phyloP scores from a whole-genome alignment of 441 rosid genomes.

The Pelargonium australe region DNA sequence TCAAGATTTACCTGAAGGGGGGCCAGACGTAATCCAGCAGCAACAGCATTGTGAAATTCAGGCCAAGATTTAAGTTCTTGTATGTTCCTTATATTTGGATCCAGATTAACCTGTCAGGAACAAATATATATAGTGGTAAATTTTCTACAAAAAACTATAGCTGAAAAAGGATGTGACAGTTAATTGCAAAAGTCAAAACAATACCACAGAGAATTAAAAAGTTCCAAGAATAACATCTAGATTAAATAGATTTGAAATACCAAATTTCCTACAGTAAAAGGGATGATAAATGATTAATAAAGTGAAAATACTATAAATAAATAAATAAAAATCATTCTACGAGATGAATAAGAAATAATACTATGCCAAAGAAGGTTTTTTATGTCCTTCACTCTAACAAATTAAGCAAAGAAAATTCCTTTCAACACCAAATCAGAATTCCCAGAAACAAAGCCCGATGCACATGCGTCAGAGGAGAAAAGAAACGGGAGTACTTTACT shows the following conservation, averaged over 20 bases:
- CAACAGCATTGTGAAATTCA: conserved; percentile 99
- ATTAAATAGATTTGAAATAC: background rate
- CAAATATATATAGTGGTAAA: conserved; percentile 16
- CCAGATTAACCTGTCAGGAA: conserved; percentile 74
- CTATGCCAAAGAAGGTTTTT: background rate
- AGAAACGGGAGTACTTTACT: conserved; percentile 1
- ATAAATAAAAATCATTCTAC: background rate
- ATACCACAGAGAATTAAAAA: background rate
- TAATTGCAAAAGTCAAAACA: background rate
- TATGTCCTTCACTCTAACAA: background rate
- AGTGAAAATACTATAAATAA: conserved; percentile 3
- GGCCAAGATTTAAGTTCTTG: conserved; percentile 99
- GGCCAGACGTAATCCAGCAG: conserved; percentile 91
- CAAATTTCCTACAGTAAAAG: background rate
- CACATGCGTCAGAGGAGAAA: conserved; percentile 18
- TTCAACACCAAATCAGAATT: background rate
- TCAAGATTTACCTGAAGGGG: conserved; percentile 62
- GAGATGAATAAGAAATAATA: background rate
- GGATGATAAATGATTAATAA: background rate
- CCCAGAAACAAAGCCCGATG: background rate
- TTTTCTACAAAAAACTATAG: conserved; percentile 6
- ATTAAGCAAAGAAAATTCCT: conserved; percentile 4
- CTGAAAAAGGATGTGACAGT: conserved; percentile 2
- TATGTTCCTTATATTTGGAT: conserved; percentile 79
- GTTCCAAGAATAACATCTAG: background rate